A percentile compares a stretch with the other conserved stretches of the same genome.
phyloP scores from a whole-genome alignment of 768 basidiomycete species.

The Boletus speciosus region DNA sequence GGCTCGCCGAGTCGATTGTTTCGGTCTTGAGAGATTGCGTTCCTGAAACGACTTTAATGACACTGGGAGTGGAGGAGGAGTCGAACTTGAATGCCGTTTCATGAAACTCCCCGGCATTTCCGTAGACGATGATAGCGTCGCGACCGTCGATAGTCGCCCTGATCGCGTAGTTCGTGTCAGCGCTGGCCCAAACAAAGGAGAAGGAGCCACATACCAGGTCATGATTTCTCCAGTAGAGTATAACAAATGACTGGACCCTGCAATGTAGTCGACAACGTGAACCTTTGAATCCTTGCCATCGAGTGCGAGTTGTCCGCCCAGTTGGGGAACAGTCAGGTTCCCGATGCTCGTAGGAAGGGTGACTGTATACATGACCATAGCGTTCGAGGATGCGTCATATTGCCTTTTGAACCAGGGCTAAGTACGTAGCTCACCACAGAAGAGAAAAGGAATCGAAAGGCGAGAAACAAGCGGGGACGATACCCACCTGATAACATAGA shows the following conservation, averaged over 20 bases:
- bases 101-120: constrained; percentile 44
- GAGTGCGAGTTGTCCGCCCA: constrained; percentile 43
- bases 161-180: not conserved
- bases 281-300: constrained; percentile 53
- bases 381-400: constrained; percentile 10
- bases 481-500: constrained; percentile 36
- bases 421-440: not conserved
- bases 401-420: constrained; percentile 12
- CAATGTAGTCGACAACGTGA: constrained; percentile 47
- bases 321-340: constrained; percentile 38
- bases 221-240: constrained; percentile 50
- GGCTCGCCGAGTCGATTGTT: constrained; percentile 31
- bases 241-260: constrained; percentile 41
- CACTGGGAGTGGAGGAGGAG: constrained; percentile 21
- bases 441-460: not conserved
- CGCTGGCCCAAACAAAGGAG: not conserved
- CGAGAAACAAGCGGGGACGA: not conserved
- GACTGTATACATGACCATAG: constrained; percentile 32
- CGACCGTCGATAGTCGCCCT: constrained; percentile 50
- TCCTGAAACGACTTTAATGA: constrained; percentile 18
- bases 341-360: constrained; percentile 46
- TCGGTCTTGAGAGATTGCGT: constrained; percentile 35
- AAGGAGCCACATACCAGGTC: constrained; percentile 37
- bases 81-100: constrained; percentile 46
- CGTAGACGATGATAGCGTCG: constrained; percentile 47